These are phyloP conservation scores for Apiotrichum brassicae DNA, from an alignment of 1,284 basidiomycete species.

Conservation along the genomic window DNA sequence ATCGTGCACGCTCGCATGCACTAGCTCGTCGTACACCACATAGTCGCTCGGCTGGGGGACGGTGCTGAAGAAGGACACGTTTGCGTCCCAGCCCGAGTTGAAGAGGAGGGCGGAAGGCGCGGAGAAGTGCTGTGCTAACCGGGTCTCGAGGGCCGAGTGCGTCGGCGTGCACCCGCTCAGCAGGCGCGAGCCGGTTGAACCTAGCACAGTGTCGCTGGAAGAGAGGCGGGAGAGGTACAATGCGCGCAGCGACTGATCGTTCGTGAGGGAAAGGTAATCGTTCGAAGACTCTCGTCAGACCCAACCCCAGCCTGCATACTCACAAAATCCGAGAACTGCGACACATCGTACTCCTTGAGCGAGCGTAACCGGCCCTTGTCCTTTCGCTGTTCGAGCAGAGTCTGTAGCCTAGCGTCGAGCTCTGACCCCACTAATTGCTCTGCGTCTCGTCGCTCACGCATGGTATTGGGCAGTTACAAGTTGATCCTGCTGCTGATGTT, in stretches of 20 bases:
- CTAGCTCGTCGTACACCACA: constrained; percentile 76
- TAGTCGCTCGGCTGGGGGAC: constrained; percentile 74
- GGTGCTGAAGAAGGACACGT: constrained; percentile 77
- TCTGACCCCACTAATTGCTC: constrained; percentile 13
- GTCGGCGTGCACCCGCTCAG: constrained; percentile 68
- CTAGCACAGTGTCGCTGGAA: constrained; percentile 60
- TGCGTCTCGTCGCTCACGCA: not conserved
- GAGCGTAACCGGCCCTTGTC: constrained; percentile 32
- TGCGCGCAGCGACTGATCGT: constrained; percentile 55
- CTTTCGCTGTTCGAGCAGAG: constrained; percentile 26
- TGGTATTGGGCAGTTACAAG: no score
- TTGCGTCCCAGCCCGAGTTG: constrained; percentile 94
- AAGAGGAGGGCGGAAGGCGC: constrained; percentile 71
- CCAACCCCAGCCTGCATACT: constrained; percentile 16
- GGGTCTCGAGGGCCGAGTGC: constrained; percentile 63
- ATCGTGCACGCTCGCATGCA: constrained; percentile 90
- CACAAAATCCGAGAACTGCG: constrained; percentile 38
- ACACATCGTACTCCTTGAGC: constrained; percentile 35
- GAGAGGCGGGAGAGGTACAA: constrained; percentile 57
- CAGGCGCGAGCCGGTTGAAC: constrained; percentile 82
- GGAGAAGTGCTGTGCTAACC: constrained; percentile 61
- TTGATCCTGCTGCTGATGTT: no score
- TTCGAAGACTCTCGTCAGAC: constrained; percentile 51
- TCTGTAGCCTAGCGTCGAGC: constrained; percentile 26
- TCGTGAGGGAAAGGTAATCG: constrained; percentile 84